Percentiles rank a stretch among this genome's conserved stretches.
Conservation (phyloP, 2,329 filamentous ascomycete genomes). For the Fusarium sp. region DNA sequence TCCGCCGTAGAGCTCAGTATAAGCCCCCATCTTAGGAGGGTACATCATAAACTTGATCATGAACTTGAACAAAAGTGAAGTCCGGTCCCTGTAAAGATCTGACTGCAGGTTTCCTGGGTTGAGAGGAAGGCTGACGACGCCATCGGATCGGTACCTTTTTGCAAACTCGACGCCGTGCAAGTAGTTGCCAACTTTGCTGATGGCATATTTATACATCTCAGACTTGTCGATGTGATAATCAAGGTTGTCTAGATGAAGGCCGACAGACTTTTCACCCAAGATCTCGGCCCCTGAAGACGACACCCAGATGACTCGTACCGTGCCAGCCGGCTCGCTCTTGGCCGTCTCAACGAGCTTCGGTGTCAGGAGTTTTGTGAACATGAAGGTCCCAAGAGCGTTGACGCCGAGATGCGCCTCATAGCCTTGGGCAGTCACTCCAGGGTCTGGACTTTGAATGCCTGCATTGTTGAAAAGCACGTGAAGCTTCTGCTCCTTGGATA, state of each 20-base stretch:
- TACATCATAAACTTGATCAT: slow-evolving; percentile 41
- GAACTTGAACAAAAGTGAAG: slow-evolving; percentile 11
- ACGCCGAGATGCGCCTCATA: slow-evolving; percentile 41
- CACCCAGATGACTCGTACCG: background rate
- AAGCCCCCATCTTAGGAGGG: slow-evolving; percentile 49
- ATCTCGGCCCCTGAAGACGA: background rate
- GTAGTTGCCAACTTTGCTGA: slow-evolving; percentile 50
- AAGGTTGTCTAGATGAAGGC: background rate
- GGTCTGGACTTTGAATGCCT: slow-evolving; percentile 1
- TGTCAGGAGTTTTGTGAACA: background rate
- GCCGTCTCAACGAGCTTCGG: background rate
- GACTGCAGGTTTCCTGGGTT: slow-evolving; percentile 51
- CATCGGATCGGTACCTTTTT: slow-evolving; percentile 24
- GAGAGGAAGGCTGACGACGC: slow-evolving; percentile 43
- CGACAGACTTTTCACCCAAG: background rate
- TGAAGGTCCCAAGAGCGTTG: background rate
- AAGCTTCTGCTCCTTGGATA: slow-evolving; percentile 49
- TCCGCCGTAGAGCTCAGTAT: slow-evolving; percentile 54
- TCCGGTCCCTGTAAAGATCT: slow-evolving; percentile 27
- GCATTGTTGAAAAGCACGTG: slow-evolving; percentile 58
- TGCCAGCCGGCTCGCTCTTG: background rate
- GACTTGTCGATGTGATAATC: slow-evolving; percentile 44
- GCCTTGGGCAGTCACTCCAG: slow-evolving; percentile 37
- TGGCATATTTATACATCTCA: slow-evolving; percentile 42
- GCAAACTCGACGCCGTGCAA: slow-evolving; percentile 48